These are phyloP conservation scores for Termitomyces sp. DNA, from an alignment of 768 basidiomycete genomes.

Conservation along the genomic window DNA sequence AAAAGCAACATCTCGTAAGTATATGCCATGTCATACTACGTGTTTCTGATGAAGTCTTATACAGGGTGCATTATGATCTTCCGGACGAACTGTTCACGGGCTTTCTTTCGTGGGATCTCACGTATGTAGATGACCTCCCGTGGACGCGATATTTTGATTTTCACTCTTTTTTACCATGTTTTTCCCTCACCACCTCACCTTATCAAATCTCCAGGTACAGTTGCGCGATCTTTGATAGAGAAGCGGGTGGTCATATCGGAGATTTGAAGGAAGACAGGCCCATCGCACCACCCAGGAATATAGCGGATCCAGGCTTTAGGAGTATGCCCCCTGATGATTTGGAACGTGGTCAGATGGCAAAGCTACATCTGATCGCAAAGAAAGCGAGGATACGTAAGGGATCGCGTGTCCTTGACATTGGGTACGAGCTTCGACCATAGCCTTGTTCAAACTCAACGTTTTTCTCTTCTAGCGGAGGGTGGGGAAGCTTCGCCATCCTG, in stretches of 20 bases:
- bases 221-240: constrained; percentile 7
- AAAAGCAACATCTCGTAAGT: constrained; percentile 11
- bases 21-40: background rate
- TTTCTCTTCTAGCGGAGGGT: background rate
- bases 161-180: background rate
- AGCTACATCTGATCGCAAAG: constrained; percentile 8
- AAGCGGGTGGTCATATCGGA: constrained; percentile 5
- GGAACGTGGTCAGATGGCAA: constrained; percentile 9
- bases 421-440: background rate
- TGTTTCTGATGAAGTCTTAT: background rate
- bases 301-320: background rate
- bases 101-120: constrained; percentile 9
- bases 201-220: constrained; percentile 1
- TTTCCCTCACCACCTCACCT: background rate
- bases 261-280: constrained; percentile 5
- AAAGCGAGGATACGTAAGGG: constrained; percentile 6
- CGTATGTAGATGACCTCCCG: background rate
- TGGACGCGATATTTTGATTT: background rate
- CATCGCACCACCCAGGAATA: constrained; percentile 3
- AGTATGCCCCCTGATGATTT: constrained; percentile 5
- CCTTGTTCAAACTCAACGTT: background rate
- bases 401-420: constrained; percentile 8
- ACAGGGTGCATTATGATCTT: constrained; percentile 6
- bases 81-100: constrained; percentile 2
- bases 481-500: constrained; percentile 8